A percentile compares a stretch with the other conserved stretches of the same genome.
Conservation (phyloP, 345 rosid species). For the Chamaenerion angustifolium region DNA sequence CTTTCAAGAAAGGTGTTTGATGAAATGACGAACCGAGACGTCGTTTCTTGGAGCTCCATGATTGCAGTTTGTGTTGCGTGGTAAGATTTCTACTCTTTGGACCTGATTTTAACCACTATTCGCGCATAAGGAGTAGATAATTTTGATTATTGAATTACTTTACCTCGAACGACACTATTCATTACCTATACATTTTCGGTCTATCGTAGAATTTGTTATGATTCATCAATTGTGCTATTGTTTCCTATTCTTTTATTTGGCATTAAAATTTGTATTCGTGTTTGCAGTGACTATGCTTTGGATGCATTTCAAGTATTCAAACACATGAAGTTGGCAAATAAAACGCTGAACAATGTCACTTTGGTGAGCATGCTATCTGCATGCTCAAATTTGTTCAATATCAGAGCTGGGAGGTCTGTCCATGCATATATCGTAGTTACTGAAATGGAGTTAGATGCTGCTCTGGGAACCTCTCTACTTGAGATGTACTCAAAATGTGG, state of each 20-base stretch:
- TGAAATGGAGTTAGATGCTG: conserved; percentile 18
- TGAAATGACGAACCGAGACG: conserved; percentile 25
- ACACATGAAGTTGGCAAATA: conserved; percentile 10
- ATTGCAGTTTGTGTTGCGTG: conserved; percentile 26
- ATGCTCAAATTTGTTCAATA: conserved; percentile 16
- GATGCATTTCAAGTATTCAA: conserved; percentile 20
- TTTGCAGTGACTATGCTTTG: conserved; percentile 17
- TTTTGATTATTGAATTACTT: neutral
- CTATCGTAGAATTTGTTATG: too few relatives aligned
- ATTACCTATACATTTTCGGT: too few relatives aligned
- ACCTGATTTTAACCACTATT: neutral
- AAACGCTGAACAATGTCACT: conserved; percentile 13
- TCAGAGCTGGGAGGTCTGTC: conserved; percentile 16
- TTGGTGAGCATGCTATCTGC: conserved; percentile 22
- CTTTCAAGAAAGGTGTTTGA: conserved; percentile 21
- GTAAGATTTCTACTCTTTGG: conserved; percentile 12
- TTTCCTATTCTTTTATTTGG: too few relatives aligned
- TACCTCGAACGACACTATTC: too few relatives aligned
- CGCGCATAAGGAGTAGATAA: neutral
- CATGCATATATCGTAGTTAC: conserved; percentile 17
- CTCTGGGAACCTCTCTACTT: conserved; percentile 36
- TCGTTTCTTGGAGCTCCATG: too few relatives aligned
- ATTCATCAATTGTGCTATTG: too few relatives aligned
- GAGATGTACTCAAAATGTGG: conserved; percentile 48
- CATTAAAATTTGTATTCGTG: neutral